These are phyloP conservation scores for Penicillium corylophilum DNA, from an alignment of 2,329 filamentous ascomycete genomes.

Conservation along the genomic window DNA sequence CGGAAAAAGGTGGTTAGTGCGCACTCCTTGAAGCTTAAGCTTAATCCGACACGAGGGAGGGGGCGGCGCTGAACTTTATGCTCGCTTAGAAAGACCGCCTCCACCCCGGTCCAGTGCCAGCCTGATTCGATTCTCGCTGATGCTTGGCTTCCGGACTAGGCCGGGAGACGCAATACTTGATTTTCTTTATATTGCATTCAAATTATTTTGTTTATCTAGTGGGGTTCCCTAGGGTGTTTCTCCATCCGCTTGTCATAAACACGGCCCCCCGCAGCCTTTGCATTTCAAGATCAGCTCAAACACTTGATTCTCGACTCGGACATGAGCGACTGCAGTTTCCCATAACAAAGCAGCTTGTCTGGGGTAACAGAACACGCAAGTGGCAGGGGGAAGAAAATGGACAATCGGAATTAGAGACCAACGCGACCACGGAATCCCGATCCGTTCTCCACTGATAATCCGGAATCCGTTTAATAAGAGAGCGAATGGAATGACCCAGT, in stretches of 20 bases:
- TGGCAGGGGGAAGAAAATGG: background rate
- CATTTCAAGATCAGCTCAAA: background rate
- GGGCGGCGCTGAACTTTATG: conserved; percentile 34
- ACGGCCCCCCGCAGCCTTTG: background rate
- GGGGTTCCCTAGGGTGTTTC: background rate
- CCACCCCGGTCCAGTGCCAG: conserved; percentile 13
- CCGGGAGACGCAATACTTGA: conserved; percentile 5
- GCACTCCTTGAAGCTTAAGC: conserved; percentile 43
- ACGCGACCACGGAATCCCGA: conserved; percentile 9
- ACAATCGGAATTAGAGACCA: conserved; percentile 16
- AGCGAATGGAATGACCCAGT: conserved; percentile 1
- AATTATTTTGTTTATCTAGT: background rate
- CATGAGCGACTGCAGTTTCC: background rate
- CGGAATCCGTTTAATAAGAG: conserved; percentile 5
- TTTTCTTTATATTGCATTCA: conserved; percentile 9
- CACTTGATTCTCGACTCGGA: background rate
- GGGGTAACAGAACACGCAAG: conserved; percentile 1
- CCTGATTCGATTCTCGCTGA: conserved; percentile 9
- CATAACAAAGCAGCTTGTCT: background rate
- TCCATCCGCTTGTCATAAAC: background rate
- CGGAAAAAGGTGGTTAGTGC: conserved; percentile 34
- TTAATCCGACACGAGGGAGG: conserved; percentile 45
- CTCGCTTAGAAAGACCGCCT: conserved; percentile 33
- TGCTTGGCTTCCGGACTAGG: conserved; percentile 16
- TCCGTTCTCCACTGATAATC: conserved; percentile 2